These are phyloP conservation scores for Rhizopogon vesiculosus DNA, from an alignment of 768 basidiomycete genomes.

Conservation along the genomic window DNA sequence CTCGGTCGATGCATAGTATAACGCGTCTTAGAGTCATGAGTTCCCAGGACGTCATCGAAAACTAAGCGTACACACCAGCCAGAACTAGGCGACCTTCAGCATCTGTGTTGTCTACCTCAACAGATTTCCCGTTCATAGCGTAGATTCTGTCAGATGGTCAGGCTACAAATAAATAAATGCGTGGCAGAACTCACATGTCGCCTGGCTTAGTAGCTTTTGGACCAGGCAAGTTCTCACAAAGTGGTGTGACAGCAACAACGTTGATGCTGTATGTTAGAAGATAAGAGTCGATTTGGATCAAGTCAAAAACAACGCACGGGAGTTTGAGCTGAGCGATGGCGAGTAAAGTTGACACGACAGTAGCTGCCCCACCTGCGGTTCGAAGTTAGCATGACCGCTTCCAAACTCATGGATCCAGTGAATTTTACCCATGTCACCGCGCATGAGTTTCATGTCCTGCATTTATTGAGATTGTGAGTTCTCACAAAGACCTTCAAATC, in stretches of 20 bases:
- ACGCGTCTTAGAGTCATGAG: conserved; percentile 49
- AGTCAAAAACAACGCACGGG: conserved; percentile 48
- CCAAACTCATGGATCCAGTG: neutral
- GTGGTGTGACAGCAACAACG: conserved; percentile 64
- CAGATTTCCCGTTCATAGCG: conserved; percentile 84
- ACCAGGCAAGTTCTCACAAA: conserved; percentile 86
- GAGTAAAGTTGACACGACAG: conserved; percentile 65
- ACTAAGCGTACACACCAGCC: conserved; percentile 40
- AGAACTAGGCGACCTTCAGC: conserved; percentile 78
- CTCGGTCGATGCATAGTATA: conserved; percentile 74
- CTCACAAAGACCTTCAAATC: neutral
- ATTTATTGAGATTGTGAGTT: neutral
- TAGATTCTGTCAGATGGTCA: conserved; percentile 34
- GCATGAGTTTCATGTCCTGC: conserved; percentile 80
- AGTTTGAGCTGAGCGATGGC: conserved; percentile 79
- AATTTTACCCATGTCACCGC: conserved; percentile 75
- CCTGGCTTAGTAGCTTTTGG: conserved; percentile 68
- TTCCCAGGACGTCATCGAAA: neutral
- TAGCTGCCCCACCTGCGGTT: conserved; percentile 65
- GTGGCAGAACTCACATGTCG: conserved; percentile 54
- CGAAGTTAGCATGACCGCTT: neutral
- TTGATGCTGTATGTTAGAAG: conserved; percentile 50
- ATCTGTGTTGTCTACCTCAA: conserved; percentile 87
- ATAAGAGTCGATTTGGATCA: neutral
- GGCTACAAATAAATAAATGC: neutral